phyloP scores from a whole-genome alignment of 805 yeast species.

The Hyphopichia homilentoma region DNA sequence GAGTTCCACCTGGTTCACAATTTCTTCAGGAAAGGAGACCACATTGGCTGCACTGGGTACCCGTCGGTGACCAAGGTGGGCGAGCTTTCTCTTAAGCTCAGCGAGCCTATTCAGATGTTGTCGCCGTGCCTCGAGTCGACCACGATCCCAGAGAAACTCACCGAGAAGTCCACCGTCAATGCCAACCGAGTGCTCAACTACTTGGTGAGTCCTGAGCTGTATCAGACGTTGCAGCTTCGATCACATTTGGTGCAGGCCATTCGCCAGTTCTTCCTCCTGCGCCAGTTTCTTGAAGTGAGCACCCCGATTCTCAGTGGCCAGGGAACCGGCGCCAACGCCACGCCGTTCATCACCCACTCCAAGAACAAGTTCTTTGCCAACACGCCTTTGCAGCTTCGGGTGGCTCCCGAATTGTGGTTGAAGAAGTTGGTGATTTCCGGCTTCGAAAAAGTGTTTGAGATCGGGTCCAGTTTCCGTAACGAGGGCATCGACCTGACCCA shows the following conservation, averaged over 20 bases:
- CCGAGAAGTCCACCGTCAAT: slow-evolving; percentile 53
- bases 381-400: slow-evolving; percentile 57
- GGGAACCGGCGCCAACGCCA: slow-evolving; percentile 89
- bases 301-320: slow-evolving; percentile 79
- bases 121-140: slow-evolving; percentile 56
- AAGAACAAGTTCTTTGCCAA: slow-evolving; percentile 17
- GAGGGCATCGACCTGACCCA: slow-evolving; percentile 93
- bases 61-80: slow-evolving; percentile 78
- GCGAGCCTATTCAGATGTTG: slow-evolving; percentile 46
- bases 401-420: slow-evolving; percentile 95
- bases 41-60: slow-evolving; percentile 57
- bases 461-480: slow-evolving; percentile 82
- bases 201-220: slow-evolving; percentile 52
- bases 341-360: slow-evolving; percentile 67
- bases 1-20: slow-evolving; percentile 40
- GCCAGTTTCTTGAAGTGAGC: slow-evolving; percentile 73
- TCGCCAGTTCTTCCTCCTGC: slow-evolving; percentile 50
- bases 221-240: slow-evolving; percentile 47
- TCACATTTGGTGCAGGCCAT: slow-evolving; percentile 52
- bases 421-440: slow-evolving; percentile 82
- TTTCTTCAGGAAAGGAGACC: slow-evolving; percentile 67
- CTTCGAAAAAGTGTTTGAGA: slow-evolving; percentile 79
- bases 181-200: slow-evolving; percentile 73
- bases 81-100: slow-evolving; percentile 67
- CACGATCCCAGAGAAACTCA: slow-evolving; percentile 54